Evolutionary conservation across 257 asterid species (phyloP).

Genomic region (Petunia axillaris): DNA sequence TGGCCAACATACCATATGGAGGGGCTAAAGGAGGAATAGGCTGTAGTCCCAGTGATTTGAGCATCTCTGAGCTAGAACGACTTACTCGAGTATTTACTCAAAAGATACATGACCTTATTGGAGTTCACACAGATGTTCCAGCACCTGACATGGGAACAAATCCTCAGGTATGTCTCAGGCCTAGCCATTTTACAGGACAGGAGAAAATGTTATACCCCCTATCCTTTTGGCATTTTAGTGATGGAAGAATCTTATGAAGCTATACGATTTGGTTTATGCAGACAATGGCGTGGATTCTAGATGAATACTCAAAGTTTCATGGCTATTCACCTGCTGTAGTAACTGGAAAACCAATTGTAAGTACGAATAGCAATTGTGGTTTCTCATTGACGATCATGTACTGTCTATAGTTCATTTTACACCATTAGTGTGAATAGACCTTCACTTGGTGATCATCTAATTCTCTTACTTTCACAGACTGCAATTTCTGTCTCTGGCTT

Average conservation of each 20-base stretch:
- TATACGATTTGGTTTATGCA: slow-evolving; percentile 9
- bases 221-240: slow-evolving; percentile 30
- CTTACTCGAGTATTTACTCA: slow-evolving; percentile 57
- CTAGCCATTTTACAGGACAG: too few species aligned
- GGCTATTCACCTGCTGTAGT: slow-evolving; percentile 68
- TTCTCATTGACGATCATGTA: background rate
- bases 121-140: slow-evolving; percentile 62
- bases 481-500: too few species aligned
- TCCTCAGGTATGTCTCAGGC: slow-evolving; percentile 21
- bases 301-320: slow-evolving; percentile 64
- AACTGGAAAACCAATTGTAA: slow-evolving; percentile 63
- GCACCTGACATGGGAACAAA: slow-evolving; percentile 71
- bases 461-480: too few species aligned
- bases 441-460: too few species aligned
- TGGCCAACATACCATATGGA: slow-evolving; percentile 88
- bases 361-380: slow-evolving; percentile 11
- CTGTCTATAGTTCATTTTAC: too few species aligned
- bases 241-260: background rate
- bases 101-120: slow-evolving; percentile 58
- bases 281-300: slow-evolving; percentile 74
- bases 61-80: slow-evolving; percentile 73
- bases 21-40: slow-evolving; percentile 98
- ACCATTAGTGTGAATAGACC: too few species aligned
- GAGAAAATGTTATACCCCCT: too few species aligned
- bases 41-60: slow-evolving; percentile 67